These are phyloP conservation scores for Ophiosphaerella korrae DNA, from an alignment of 2,329 filamentous ascomycete species.

Conservation along the genomic window DNA sequence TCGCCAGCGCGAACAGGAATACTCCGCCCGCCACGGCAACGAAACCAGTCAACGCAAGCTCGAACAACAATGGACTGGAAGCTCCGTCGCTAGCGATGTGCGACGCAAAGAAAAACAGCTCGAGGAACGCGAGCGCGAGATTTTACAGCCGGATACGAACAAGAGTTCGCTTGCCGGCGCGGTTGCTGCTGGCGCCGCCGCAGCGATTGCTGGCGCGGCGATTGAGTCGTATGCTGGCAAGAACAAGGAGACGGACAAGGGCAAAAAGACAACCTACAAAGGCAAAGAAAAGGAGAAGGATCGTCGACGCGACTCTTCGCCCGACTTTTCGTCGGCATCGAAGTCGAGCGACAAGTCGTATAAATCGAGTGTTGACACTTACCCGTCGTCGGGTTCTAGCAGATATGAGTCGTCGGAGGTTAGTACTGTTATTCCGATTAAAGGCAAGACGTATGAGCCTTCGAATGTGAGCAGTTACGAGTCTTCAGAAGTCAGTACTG, in stretches of 20 bases:
- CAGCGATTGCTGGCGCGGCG: slow-evolving; percentile 37
- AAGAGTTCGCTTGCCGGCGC: no score
- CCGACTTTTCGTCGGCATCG: background rate
- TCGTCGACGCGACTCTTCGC: slow-evolving; percentile 23
- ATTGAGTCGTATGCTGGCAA: slow-evolving; percentile 37
- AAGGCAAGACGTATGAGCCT: background rate
- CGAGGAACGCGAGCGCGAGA: slow-evolving; percentile 39
- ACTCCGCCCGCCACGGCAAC: slow-evolving; percentile 26
- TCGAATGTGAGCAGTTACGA: background rate
- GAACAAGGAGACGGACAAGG: slow-evolving; percentile 3
- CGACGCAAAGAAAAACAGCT: slow-evolving; percentile 43
- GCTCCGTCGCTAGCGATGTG: slow-evolving; percentile 38
- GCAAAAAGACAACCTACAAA: slow-evolving; percentile 12
- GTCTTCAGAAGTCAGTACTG: slow-evolving; percentile 1
- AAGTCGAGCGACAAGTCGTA: no score
- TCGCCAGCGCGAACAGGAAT: slow-evolving; percentile 32
- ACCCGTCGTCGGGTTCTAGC: background rate
- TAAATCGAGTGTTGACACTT: no score
- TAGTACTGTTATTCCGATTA: background rate
- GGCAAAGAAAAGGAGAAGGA: slow-evolving; percentile 15
- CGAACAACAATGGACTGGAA: slow-evolving; percentile 37
- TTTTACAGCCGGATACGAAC: slow-evolving; percentile 33
- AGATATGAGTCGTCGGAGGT: slow-evolving; percentile 7
- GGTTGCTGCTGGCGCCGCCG: slow-evolving; percentile 27
- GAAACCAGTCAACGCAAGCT: slow-evolving; percentile 30